Conservation (phyloP, 1,284 basidiomycete genomes). For the Naganishia sp. region DNA sequence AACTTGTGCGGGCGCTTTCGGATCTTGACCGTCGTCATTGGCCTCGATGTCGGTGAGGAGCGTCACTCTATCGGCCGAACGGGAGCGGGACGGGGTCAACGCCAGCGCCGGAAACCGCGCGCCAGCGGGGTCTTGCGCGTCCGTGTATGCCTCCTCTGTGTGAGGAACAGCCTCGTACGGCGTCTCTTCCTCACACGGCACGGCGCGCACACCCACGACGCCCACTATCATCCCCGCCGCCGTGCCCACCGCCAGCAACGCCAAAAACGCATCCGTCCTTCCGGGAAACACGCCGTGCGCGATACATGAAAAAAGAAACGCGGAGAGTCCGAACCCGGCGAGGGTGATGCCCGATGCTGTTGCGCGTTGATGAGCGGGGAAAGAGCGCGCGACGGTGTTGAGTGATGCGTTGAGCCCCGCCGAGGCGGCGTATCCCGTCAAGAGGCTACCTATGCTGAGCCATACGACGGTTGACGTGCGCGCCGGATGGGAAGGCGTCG, state of each 20-base stretch:
- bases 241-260: conserved; percentile 70
- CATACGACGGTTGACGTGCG: background rate
- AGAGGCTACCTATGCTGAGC: conserved; percentile 46
- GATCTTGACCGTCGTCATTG: background rate
- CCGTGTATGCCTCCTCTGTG: conserved; percentile 32
- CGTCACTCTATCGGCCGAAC: background rate
- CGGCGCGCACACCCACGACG: conserved; percentile 63
- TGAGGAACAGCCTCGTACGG: conserved; percentile 36
- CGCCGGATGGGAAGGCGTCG: conserved; percentile 16
- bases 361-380: conserved; percentile 56
- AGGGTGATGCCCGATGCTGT: conserved; percentile 71
- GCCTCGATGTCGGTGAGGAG: background rate
- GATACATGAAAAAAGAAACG: conserved; percentile 73
- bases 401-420: conserved; percentile 49
- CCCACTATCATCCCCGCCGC: conserved; percentile 69
- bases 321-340: conserved; percentile 80
- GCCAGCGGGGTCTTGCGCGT: conserved; percentile 15
- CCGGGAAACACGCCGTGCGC: conserved; percentile 68
- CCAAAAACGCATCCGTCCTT: conserved; percentile 68
- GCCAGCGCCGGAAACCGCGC: conserved; percentile 26
- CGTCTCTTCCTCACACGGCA: conserved; percentile 42
- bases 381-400: conserved; percentile 54
- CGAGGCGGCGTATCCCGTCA: conserved; percentile 50
- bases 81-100: conserved; percentile 12
- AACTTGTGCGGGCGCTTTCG: background rate